These are phyloP conservation scores for Aspergillus sclerotiicarbonarius DNA, from an alignment of 495 filamentous ascomycete genomes.

Conservation along the genomic window DNA sequence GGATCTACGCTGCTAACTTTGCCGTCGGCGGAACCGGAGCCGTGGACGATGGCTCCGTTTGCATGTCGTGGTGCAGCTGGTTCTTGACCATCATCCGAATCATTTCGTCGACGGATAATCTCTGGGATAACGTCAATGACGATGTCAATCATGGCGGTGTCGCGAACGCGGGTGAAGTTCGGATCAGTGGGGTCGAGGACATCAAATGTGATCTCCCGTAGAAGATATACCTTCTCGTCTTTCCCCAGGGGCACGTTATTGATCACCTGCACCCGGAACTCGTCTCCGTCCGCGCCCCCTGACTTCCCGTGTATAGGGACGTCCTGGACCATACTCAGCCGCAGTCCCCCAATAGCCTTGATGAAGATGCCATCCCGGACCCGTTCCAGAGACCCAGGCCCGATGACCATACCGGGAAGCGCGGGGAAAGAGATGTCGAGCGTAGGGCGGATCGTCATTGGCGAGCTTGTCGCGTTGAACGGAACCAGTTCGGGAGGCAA, in stretches of 20 bases:
- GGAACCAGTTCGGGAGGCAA: conserved; percentile 73
- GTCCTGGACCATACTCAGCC: conserved; percentile 77
- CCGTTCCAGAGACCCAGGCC: conserved; percentile 55
- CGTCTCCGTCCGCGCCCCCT: conserved; percentile 33
- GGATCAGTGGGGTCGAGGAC: conserved; percentile 72
- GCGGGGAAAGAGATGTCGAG: conserved; percentile 82
- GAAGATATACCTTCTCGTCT: conserved; percentile 84
- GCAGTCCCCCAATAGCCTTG: conserved; percentile 73
- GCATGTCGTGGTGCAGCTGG: conserved; percentile 24
- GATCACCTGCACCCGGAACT: conserved; percentile 72
- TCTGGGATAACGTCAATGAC: conserved; percentile 57
- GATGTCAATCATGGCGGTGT: conserved; percentile 70
- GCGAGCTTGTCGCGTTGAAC: conserved; percentile 66
- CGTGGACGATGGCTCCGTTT: conserved; percentile 20
- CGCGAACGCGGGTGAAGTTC: conserved; percentile 75
- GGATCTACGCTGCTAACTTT: conserved; percentile 32
- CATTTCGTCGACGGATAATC: conserved; percentile 35
- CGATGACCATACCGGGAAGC: conserved; percentile 53
- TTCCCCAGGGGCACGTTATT: conserved; percentile 78
- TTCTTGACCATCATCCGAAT: conserved; percentile 36
- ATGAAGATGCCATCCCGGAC: conserved; percentile 74
- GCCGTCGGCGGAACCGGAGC: conserved; percentile 20
- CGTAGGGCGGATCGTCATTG: conserved; percentile 58
- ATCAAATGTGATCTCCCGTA: conserved; percentile 70
- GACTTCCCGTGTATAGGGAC: conserved; percentile 34